Evolutionary conservation across 2,329 filamentous ascomycete species (phyloP).

Genomic region (Raffaelea ambrosiae): DNA sequence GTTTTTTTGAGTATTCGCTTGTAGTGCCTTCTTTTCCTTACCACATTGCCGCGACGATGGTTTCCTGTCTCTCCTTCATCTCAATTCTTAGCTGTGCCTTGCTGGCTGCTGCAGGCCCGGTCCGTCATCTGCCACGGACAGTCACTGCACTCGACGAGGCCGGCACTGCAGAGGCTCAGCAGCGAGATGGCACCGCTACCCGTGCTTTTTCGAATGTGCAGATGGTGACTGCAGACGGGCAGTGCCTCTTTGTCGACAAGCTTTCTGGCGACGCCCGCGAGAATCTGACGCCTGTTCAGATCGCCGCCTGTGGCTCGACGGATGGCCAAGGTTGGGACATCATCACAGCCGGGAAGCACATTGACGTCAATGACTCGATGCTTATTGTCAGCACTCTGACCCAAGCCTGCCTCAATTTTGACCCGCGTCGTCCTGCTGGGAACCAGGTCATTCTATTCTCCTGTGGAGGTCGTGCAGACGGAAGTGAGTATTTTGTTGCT

Average conservation of each 20-base stretch:
- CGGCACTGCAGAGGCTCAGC: conserved; percentile 35
- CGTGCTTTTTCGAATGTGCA: conserved; percentile 34
- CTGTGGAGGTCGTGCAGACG: conserved; percentile 49
- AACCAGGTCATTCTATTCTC: conserved; percentile 49
- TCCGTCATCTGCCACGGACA: conserved; percentile 20
- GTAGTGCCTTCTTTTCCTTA: neutral
- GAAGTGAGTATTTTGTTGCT: conserved; percentile 21
- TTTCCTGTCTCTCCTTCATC: conserved; percentile 11
- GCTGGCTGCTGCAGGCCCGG: conserved; percentile 19
- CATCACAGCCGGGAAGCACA: conserved; percentile 42
- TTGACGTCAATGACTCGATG: conserved; percentile 34
- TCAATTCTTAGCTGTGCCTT: conserved; percentile 12
- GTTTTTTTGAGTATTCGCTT: too few species aligned
- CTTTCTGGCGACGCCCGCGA: conserved; percentile 39
- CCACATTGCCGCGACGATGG: neutral
- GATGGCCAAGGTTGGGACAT: conserved; percentile 38
- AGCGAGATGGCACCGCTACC: conserved; percentile 33
- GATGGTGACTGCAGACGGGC: conserved; percentile 34
- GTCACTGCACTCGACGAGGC: conserved; percentile 33
- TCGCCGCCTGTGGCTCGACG: conserved; percentile 32
- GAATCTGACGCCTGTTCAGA: conserved; percentile 37
- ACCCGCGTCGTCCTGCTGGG: conserved; percentile 39
- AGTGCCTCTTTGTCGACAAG: conserved; percentile 36
- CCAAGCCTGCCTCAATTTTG: conserved; percentile 51
- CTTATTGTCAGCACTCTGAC: conserved; percentile 49